Conservation (phyloP, 768 basidiomycete species). For the Amanita rubescens region DNA sequence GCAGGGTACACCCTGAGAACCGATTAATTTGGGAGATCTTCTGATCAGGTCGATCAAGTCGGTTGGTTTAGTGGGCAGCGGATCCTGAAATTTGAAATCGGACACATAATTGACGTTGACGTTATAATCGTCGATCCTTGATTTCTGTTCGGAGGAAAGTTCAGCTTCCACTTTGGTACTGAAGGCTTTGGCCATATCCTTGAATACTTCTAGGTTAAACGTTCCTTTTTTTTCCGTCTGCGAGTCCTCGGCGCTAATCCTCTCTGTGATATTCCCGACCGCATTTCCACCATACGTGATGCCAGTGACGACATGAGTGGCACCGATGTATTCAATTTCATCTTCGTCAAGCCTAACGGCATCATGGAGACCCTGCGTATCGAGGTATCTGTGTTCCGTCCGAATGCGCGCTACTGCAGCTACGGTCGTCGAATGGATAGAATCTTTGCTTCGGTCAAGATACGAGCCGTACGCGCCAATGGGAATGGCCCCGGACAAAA, state of each 20-base stretch:
- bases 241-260: not conserved
- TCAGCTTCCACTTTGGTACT: not conserved
- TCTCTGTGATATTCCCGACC: conserved; percentile 1
- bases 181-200: not conserved
- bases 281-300: conserved; percentile 2
- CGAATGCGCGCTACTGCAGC: conserved; percentile 1
- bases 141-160: not conserved
- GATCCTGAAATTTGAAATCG: not conserved
- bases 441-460: conserved; percentile 1
- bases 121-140: not conserved
- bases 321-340: not conserved
- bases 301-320: conserved; percentile 2
- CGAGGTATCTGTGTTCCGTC: not conserved
- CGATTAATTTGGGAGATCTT: not conserved
- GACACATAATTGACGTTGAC: not conserved
- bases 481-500: not conserved
- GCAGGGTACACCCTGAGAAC: not conserved
- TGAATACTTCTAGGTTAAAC: not conserved
- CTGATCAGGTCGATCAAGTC: not conserved
- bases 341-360: not conserved
- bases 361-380: not conserved
- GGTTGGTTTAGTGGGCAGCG: not conserved
- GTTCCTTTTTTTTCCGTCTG: not conserved
- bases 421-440: not conserved
- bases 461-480: not conserved